Evolutionary conservation across 345 rosid genomes (phyloP).

Genomic region (Eucalyptus guilfoylei): DNA sequence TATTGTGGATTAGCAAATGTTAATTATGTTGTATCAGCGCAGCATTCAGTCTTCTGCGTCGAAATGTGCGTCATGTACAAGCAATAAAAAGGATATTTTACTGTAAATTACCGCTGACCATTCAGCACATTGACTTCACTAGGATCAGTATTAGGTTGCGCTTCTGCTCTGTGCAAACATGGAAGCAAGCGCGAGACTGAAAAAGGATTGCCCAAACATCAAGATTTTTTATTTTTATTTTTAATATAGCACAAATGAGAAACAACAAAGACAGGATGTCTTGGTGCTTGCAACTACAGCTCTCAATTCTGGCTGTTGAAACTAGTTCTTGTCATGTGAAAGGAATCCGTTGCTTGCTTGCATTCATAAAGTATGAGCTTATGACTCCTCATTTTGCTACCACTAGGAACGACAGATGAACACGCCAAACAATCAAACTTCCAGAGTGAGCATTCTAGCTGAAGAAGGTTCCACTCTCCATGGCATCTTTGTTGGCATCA

Average conservation of each 20-base stretch:
- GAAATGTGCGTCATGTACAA: background rate
- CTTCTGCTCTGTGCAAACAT: background rate
- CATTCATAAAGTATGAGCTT: background rate
- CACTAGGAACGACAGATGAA: background rate
- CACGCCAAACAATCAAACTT: background rate
- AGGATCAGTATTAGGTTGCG: background rate
- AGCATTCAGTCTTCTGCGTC: background rate
- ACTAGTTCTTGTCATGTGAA: background rate
- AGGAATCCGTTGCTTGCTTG: background rate
- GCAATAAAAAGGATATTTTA: background rate
- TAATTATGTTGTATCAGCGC: background rate
- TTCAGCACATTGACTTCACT: background rate
- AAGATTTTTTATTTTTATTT: background rate
- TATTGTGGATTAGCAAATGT: background rate
- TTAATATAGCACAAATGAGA: background rate
- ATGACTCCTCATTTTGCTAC: background rate
- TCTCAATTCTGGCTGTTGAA: background rate
- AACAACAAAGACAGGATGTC: background rate
- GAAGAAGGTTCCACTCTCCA: constrained; percentile 1
- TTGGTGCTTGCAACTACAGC: background rate
- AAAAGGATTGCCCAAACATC: background rate
- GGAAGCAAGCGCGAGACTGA: background rate
- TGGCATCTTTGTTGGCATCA: constrained; percentile 9
- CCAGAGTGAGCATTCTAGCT: background rate
- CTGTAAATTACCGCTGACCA: background rate